Evolutionary conservation across 192 early-diverging fungal genomes (phyloP).

Genomic region (Helicostylum pulchrum): DNA sequence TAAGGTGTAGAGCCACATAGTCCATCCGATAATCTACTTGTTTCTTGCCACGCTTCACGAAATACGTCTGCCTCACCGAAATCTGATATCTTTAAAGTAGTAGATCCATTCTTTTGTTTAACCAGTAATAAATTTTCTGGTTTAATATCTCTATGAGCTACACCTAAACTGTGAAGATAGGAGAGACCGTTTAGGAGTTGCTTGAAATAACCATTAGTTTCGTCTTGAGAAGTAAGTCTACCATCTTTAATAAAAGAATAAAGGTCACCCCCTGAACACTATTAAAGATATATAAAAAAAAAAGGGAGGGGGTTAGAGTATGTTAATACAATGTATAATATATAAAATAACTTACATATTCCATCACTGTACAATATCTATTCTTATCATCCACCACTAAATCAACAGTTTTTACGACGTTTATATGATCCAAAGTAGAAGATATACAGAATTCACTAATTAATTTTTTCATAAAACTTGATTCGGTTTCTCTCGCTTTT

Average conservation of each 20-base stretch:
- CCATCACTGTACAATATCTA: conserved; percentile 81
- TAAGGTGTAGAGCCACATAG: conserved; percentile 93
- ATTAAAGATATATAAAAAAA: conserved; percentile 31
- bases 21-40: conserved; percentile 74
- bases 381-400: conserved; percentile 90
- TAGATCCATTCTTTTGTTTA: conserved; percentile 77
- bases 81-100: conserved; percentile 97
- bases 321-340: conserved; percentile 34
- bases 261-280: conserved; percentile 93
- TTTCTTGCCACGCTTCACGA: conserved; percentile 55
- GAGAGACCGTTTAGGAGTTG: conserved; percentile 87
- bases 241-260: conserved; percentile 80
- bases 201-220: conserved; percentile 88
- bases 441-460: conserved; percentile 96
- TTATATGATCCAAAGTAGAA: conserved; percentile 86
- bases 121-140: conserved; percentile 88
- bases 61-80: conserved; percentile 96
- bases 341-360: conserved; percentile 51
- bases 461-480: conserved; percentile 96
- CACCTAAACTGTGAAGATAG: conserved; percentile 92
- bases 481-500: conserved; percentile 81
- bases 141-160: conserved; percentile 87
- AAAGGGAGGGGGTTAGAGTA: no score
- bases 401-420: conserved; percentile 93
- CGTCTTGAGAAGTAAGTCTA: conserved; percentile 65